phyloP scores from a whole-genome alignment of 345 rosid species.

The Melastoma malabathricum region DNA sequence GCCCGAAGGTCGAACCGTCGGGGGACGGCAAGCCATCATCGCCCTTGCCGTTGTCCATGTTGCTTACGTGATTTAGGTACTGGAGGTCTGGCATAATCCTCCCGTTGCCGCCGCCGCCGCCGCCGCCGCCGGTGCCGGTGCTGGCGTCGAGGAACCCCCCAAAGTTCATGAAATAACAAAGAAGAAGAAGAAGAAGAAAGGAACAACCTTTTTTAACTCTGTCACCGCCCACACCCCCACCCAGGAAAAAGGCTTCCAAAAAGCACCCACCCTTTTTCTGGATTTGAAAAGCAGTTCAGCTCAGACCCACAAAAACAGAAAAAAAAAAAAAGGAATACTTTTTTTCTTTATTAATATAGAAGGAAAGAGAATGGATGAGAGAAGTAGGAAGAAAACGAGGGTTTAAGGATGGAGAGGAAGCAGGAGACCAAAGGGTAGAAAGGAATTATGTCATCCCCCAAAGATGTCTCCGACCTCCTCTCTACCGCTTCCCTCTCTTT shows the following conservation, averaged over 20 bases:
- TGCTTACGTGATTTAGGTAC: slow-evolving; percentile 1
- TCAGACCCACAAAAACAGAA: slow-evolving; percentile 17
- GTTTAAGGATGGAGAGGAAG: slow-evolving; percentile 7
- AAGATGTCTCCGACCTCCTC: slow-evolving; percentile 57
- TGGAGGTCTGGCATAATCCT: background rate
- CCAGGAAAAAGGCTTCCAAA: no score
- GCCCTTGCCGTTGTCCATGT: slow-evolving; percentile 3
- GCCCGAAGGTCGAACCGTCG: no score
- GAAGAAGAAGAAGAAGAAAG: background rate
- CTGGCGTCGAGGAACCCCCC: slow-evolving; percentile 52
- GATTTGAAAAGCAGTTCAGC: background rate
- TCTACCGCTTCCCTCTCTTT: slow-evolving; percentile 12
- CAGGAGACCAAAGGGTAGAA: slow-evolving; percentile 1
- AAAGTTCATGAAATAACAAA: slow-evolving; percentile 43
- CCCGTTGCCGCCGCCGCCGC: slow-evolving; percentile 3
- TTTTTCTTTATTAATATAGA: no score
- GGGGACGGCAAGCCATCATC: slow-evolving; percentile 20
- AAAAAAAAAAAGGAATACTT: no score
- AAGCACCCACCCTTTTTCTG: no score
- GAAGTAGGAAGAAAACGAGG: slow-evolving; percentile 49
- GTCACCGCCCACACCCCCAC: no score
- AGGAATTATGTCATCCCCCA: slow-evolving; percentile 8
- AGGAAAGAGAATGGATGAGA: no score
- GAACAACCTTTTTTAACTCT: background rate
- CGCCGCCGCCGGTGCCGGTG: slow-evolving; percentile 4